A percentile compares a stretch with the other conserved stretches of the same genome.
phyloP scores from a whole-genome alignment of 352 stramenopile species.

The Pythium pyrilobum region DNA sequence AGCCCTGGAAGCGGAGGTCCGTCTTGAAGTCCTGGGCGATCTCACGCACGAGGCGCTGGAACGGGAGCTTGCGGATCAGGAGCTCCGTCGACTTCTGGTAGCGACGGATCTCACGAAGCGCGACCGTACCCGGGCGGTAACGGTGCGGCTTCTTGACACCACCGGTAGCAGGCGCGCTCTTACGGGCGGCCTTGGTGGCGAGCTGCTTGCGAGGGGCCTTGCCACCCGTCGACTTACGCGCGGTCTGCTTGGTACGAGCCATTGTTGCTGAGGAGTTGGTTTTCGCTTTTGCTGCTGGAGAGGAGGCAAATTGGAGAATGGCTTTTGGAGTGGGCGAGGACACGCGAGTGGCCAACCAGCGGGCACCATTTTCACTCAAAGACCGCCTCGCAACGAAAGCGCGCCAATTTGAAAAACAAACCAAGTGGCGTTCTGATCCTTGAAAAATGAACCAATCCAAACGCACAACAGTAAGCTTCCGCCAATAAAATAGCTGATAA shows the following conservation, averaged over 20 bases:
- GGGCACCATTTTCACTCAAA: not conserved
- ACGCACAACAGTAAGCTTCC: not conserved
- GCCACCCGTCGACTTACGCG: constrained; percentile 91
- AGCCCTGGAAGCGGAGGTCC: constrained; percentile 87
- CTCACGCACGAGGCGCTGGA: constrained; percentile 94
- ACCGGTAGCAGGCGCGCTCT: constrained; percentile 87
- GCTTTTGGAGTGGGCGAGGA: not conserved
- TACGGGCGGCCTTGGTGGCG: constrained; percentile 90
- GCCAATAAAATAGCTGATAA: not conserved
- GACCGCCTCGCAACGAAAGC: constrained; percentile 4
- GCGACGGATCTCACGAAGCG: constrained; percentile 95
- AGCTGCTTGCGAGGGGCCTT: constrained; percentile 94
- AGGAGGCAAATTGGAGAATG: constrained; percentile 59
- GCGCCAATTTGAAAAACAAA: not conserved
- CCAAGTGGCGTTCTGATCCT: not conserved
- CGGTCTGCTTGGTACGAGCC: constrained; percentile 96
- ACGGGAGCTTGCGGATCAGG: constrained; percentile 95
- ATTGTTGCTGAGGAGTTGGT: constrained; percentile 50
- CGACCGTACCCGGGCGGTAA: constrained; percentile 82
- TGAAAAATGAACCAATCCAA: not conserved
- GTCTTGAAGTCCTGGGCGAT: constrained; percentile 87
- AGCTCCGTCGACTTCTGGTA: constrained; percentile 97
- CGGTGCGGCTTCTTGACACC: constrained; percentile 93
- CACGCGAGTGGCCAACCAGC: not conserved
- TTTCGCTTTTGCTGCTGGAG: constrained; percentile 24